Evolutionary conservation across 805 yeast species (phyloP).

Genomic region (Saturnispora serradocipensis): DNA sequence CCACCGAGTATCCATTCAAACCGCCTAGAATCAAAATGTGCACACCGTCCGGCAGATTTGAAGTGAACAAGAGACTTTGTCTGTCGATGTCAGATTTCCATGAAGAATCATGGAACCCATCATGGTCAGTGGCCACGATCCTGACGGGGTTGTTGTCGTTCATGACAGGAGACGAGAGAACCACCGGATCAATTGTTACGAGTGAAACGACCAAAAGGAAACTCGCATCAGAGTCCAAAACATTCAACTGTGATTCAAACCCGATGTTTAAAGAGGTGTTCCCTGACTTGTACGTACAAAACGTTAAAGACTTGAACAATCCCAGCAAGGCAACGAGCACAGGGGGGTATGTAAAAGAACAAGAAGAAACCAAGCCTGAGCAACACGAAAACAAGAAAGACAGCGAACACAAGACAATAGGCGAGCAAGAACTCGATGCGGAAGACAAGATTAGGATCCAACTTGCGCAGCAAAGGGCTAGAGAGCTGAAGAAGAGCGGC

Average conservation of each 20-base stretch:
- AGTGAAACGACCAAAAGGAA: conserved; percentile 46
- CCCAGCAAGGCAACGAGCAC: conserved; percentile 2
- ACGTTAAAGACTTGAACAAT: conserved; percentile 26
- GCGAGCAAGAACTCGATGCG: conserved; percentile 43
- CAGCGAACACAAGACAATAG: conserved; percentile 12
- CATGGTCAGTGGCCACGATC: conserved; percentile 89
- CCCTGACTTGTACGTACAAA: conserved; percentile 52
- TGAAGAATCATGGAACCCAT: conserved; percentile 93
- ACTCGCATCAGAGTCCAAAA: conserved; percentile 50
- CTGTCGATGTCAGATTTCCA: conserved; percentile 91
- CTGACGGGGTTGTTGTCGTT: conserved; percentile 80
- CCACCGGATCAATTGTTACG: conserved; percentile 75
- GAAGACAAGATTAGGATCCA: conserved; percentile 56
- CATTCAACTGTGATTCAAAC: conserved; percentile 51
- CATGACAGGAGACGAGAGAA: conserved; percentile 80
- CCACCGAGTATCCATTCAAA: conserved; percentile 79
- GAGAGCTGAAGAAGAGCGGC: background rate
- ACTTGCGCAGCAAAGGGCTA: background rate
- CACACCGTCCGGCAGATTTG: conserved; percentile 86
- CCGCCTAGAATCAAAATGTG: conserved; percentile 87
- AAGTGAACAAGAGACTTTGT: conserved; percentile 73
- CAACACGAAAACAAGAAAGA: conserved; percentile 14
- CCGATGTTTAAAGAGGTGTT: conserved; percentile 51
- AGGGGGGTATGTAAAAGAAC: background rate
- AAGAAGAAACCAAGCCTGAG: conserved; percentile 14